Percentiles rank a stretch among this genome's conserved stretches.
These are phyloP conservation scores for Orobanche coerulescens DNA, from an alignment of 257 asterid species.

Conservation along the genomic window DNA sequence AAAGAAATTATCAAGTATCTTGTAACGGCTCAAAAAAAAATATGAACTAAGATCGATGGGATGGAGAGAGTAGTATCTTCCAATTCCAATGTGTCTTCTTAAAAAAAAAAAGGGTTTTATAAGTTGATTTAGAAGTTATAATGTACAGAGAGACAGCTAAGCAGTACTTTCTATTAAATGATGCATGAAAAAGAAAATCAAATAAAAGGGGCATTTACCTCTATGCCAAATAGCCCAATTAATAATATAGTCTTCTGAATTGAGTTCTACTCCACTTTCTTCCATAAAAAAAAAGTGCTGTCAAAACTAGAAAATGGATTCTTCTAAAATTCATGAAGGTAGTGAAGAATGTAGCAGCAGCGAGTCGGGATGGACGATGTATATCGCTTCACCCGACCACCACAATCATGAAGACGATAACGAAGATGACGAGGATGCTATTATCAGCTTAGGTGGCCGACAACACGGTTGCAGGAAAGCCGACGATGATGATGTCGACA, in stretches of 20 bases:
- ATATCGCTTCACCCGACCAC: constrained; percentile 48
- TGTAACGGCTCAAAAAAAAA: too few relatives aligned
- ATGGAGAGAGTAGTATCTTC: too few relatives aligned
- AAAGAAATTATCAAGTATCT: too few relatives aligned
- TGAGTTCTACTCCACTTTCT: too few relatives aligned
- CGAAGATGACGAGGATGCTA: constrained; percentile 16
- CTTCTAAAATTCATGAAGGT: constrained; percentile 39
- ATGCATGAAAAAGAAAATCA: constrained; percentile 32
- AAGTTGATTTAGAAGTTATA: constrained; percentile 35
- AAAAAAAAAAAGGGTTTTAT: not conserved
- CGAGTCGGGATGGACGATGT: constrained; percentile 92
- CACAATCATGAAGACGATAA: constrained; percentile 23
- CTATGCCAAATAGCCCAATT: constrained; percentile 20
- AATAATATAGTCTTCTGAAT: too few relatives aligned
- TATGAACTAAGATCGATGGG: too few relatives aligned
- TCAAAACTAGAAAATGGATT: constrained; percentile 40
- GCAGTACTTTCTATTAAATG: constrained; percentile 36
- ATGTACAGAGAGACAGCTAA: constrained; percentile 47
- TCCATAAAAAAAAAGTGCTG: constrained; percentile 12
- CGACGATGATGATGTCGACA: constrained; percentile 34
- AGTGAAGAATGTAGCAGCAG: constrained; percentile 78
- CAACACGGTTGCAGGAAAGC: constrained; percentile 19
- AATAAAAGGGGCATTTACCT: not conserved
- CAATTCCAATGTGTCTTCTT: too few relatives aligned
- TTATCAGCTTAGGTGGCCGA: not conserved